A percentile compares a stretch with the other conserved stretches of the same genome.
These are phyloP conservation scores for Aspergillus amoenus DNA, from an alignment of 2,329 filamentous ascomycete genomes.

Conservation along the genomic window DNA sequence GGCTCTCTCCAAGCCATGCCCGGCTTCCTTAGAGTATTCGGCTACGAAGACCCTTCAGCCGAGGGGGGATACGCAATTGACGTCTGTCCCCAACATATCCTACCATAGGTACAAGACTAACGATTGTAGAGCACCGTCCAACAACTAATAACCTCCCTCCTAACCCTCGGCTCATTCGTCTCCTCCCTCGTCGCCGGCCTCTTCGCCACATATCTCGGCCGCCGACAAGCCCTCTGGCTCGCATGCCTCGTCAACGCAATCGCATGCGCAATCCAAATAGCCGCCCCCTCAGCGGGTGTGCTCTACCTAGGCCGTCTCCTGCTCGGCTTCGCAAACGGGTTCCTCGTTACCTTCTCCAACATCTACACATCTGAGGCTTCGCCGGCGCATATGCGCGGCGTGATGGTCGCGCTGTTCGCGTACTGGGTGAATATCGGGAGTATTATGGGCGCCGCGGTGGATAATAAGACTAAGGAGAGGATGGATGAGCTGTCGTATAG, in stretches of 20 bases:
- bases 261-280: not conserved
- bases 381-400: not conserved
- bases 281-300: not conserved
- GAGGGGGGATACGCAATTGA: too few species aligned
- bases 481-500: slow-evolving; percentile 24
- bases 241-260: not conserved
- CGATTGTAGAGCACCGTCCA: not conserved
- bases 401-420: not conserved
- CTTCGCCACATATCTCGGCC: not conserved
- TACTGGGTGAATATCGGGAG: slow-evolving; percentile 5
- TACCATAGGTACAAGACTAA: too few species aligned
- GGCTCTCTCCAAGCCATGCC: too few species aligned
- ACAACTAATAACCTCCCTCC: slow-evolving; percentile 3
- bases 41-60: too few species aligned
- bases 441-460: slow-evolving; percentile 5
- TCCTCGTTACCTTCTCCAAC: not conserved
- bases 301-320: not conserved
- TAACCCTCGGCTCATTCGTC: slow-evolving; percentile 3
- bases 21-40: too few species aligned
- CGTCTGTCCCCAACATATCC: too few species aligned
- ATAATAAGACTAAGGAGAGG: slow-evolving; percentile 26
- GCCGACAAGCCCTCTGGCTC: not conserved
- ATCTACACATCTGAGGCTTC: not conserved
- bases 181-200: not conserved
- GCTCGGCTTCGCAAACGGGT: not conserved